phyloP scores from a whole-genome alignment of 768 basidiomycete species.

The Boletus subcaerulescens region DNA sequence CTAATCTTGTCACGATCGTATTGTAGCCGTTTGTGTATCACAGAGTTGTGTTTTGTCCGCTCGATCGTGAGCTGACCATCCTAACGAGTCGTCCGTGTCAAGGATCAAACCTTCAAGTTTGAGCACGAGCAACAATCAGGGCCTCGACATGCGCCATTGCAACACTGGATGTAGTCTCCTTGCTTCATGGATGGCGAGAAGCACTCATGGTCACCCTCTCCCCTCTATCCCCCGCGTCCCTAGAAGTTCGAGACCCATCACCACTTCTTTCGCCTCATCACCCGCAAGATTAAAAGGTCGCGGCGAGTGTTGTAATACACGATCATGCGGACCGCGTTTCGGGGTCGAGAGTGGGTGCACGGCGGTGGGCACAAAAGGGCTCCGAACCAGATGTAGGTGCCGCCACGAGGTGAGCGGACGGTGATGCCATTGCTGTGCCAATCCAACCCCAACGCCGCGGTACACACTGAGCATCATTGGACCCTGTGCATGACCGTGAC shows the following conservation, averaged over 20 bases:
- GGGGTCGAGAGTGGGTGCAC: conserved; percentile 12
- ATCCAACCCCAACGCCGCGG: conserved; percentile 1
- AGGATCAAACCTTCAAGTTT: conserved; percentile 9
- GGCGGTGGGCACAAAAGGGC: conserved; percentile 2
- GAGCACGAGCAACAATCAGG: conserved; percentile 15
- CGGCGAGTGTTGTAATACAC: conserved; percentile 7
- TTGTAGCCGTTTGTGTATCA: conserved; percentile 13
- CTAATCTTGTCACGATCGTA: conserved; percentile 12
- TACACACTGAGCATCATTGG: not conserved
- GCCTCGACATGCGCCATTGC: not conserved
- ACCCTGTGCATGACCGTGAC: not conserved
- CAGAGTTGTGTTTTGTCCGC: conserved; percentile 14
- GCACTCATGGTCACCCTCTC: not conserved
- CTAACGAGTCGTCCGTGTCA: conserved; percentile 12
- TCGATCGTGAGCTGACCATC: conserved; percentile 12
- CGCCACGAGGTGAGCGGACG: conserved; percentile 19
- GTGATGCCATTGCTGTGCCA: conserved; percentile 2
- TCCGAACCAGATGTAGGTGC: not conserved
- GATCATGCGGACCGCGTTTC: conserved; percentile 5
- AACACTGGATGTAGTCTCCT: not conserved
- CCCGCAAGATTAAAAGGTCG: conserved; percentile 20
- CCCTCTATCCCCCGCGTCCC: conserved; percentile 6
- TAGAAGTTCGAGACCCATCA: conserved; percentile 12
- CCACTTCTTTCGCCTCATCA: conserved; percentile 7
- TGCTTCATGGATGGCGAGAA: conserved; percentile 10